A percentile compares a stretch with the other conserved stretches of the same genome.
These are phyloP conservation scores for Hanseniaspora lachancei DNA, from an alignment of 805 yeast species.

Conservation along the genomic window DNA sequence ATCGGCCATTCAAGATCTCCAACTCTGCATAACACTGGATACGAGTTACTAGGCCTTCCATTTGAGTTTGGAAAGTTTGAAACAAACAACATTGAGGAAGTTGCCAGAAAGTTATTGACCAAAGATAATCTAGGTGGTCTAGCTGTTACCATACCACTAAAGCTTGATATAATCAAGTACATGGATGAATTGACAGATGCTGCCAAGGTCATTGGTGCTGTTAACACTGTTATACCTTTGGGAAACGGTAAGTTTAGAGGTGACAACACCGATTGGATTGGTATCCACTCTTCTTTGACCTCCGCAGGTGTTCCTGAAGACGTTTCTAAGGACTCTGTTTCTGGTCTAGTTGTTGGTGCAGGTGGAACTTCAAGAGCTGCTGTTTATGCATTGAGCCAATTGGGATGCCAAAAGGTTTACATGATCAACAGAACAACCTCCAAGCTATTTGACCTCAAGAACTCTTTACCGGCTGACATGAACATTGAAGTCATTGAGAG, in stretches of 20 bases:
- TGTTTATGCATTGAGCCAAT: slow-evolving; percentile 60
- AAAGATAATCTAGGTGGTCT: slow-evolving; percentile 70
- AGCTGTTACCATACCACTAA: slow-evolving; percentile 88
- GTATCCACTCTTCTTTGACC: slow-evolving; percentile 58
- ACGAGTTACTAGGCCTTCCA: slow-evolving; percentile 62
- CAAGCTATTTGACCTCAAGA: slow-evolving; percentile 47
- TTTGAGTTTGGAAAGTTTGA: slow-evolving; percentile 56
- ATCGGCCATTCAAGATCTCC: slow-evolving; percentile 84
- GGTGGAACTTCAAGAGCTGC: slow-evolving; percentile 98
- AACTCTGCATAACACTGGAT: slow-evolving; percentile 67
- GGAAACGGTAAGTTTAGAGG: slow-evolving; percentile 46
- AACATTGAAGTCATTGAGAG: slow-evolving; percentile 47
- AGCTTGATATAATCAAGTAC: slow-evolving; percentile 60
- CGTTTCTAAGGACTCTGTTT: slow-evolving; percentile 26
- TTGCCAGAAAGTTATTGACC: slow-evolving; percentile 38
- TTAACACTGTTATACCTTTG: slow-evolving; percentile 65
- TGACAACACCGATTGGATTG: slow-evolving; percentile 93
- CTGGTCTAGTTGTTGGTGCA: slow-evolving; percentile 80
- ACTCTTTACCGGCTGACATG: slow-evolving; percentile 46
- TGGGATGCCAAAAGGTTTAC: slow-evolving; percentile 69
- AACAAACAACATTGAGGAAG: slow-evolving; percentile 47
- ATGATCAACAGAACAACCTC: slow-evolving; percentile 67
- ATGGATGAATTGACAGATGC: slow-evolving; percentile 58
- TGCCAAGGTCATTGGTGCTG: slow-evolving; percentile 79
- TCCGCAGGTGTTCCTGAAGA: slow-evolving; percentile 46